These are phyloP conservation scores for Eucalyptus caleyi DNA, from an alignment of 345 rosid genomes.

Conservation along the genomic window DNA sequence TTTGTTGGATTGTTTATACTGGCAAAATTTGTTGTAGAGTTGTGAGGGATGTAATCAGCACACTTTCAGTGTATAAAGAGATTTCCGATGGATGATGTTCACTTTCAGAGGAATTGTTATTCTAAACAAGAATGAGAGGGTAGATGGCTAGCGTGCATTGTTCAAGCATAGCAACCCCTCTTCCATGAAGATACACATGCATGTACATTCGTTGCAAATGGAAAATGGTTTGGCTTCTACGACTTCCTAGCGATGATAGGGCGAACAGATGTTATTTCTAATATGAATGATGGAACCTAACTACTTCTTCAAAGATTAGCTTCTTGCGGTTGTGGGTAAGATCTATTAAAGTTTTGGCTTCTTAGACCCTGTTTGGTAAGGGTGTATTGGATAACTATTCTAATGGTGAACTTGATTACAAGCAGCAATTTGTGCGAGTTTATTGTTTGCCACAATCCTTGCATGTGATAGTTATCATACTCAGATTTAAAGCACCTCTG, in stretches of 20 bases:
- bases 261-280: neutral
- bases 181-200: neutral
- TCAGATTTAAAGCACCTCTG: neutral
- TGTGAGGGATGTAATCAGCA: neutral
- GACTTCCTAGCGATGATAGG: neutral
- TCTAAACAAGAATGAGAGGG: neutral
- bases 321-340: neutral
- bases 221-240: neutral
- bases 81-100: neutral
- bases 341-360: neutral
- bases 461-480: neutral
- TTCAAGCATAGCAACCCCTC: neutral
- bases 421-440: neutral
- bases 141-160: neutral
- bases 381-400: too few species aligned
- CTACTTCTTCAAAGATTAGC: neutral
- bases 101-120: neutral
- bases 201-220: neutral
- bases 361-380: too few species aligned
- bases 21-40: neutral
- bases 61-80: neutral
- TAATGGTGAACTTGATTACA: neutral
- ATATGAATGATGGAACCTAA: neutral
- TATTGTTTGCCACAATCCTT: neutral
- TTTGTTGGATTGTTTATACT: neutral